phyloP scores from a whole-genome alignment of 495 filamentous ascomycete genomes.

The Cercophora samala region DNA sequence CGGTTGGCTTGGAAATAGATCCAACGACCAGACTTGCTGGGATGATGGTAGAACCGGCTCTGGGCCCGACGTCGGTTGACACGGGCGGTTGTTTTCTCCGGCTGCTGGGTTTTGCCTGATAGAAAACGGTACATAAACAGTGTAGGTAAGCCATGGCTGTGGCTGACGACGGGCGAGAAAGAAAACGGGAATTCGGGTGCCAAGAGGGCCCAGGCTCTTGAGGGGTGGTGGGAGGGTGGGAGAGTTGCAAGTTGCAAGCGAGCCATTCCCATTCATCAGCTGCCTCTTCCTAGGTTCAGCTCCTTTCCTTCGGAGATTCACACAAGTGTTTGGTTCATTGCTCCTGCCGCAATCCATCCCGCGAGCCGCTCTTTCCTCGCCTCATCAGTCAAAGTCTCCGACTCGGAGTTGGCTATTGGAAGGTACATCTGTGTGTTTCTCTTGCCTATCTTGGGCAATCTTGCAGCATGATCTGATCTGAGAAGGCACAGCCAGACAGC shows the following conservation, averaged over 20 bases:
- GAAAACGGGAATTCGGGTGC: conserved; percentile 3
- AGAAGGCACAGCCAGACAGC: too few species aligned
- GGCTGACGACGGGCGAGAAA: neutral
- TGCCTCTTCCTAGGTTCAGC: neutral
- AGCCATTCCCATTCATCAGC: too few species aligned
- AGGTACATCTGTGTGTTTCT: neutral
- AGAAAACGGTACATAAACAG: neutral
- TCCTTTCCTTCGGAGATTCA: neutral
- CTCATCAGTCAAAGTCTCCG: neutral
- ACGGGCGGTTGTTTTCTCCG: neutral
- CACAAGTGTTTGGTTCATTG: neutral
- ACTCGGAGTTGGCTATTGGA: neutral
- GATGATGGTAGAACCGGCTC: conserved; percentile 4
- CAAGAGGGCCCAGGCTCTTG: conserved; percentile 16
- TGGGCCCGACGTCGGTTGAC: neutral
- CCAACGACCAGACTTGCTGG: neutral
- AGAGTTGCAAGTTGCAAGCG: too few species aligned
- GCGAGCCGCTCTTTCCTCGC: neutral
- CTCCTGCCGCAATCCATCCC: neutral
- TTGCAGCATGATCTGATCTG: too few species aligned
- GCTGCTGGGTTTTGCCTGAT: neutral
- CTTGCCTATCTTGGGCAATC: too few species aligned
- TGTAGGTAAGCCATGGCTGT: neutral
- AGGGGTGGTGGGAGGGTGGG: too few species aligned
- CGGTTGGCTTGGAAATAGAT: too few species aligned